phyloP scores from a whole-genome alignment of 495 filamentous ascomycete species.

The Astrocystis sublimbata region DNA sequence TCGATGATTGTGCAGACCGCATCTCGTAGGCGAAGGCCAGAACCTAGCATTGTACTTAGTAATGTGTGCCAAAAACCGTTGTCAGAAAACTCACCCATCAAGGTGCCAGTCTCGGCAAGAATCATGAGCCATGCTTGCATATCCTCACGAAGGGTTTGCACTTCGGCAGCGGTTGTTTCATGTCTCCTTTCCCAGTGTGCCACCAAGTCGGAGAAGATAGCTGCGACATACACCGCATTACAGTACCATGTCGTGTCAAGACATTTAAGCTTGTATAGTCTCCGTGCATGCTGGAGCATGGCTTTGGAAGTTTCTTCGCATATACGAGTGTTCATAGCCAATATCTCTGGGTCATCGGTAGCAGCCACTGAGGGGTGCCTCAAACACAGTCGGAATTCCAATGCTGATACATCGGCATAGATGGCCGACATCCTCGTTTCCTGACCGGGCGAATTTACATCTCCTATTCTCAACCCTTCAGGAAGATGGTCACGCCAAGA shows the following conservation, averaged over 20 bases:
- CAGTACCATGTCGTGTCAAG: constrained; percentile 85
- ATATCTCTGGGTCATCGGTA: constrained; percentile 59
- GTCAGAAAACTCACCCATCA: constrained; percentile 56
- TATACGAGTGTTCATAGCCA: constrained; percentile 63
- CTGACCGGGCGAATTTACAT: constrained; percentile 46
- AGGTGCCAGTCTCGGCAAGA: constrained; percentile 61
- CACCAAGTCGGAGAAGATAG: constrained; percentile 71
- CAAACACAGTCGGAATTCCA: constrained; percentile 55
- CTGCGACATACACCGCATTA: constrained; percentile 67
- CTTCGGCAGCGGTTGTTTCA: constrained; percentile 53
- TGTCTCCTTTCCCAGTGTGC: constrained; percentile 65
- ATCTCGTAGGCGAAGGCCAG: constrained; percentile 41
- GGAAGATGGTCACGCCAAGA: constrained; percentile 60
- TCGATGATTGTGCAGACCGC: constrained; percentile 44
- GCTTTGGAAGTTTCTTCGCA: constrained; percentile 66
- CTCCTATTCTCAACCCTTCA: constrained; percentile 45
- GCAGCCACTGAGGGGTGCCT: constrained; percentile 72
- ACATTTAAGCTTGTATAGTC: constrained; percentile 61
- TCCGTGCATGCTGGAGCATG: constrained; percentile 60
- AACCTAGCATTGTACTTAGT: constrained; percentile 20
- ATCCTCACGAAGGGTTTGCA: constrained; percentile 59
- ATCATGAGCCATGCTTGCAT: constrained; percentile 70
- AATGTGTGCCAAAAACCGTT: constrained; percentile 6
- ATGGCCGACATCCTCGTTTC: constrained; percentile 55
- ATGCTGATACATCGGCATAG: constrained; percentile 47